phyloP scores from a whole-genome alignment of 2,329 filamentous ascomycete species.

The Aspergillus aculeatus region DNA sequence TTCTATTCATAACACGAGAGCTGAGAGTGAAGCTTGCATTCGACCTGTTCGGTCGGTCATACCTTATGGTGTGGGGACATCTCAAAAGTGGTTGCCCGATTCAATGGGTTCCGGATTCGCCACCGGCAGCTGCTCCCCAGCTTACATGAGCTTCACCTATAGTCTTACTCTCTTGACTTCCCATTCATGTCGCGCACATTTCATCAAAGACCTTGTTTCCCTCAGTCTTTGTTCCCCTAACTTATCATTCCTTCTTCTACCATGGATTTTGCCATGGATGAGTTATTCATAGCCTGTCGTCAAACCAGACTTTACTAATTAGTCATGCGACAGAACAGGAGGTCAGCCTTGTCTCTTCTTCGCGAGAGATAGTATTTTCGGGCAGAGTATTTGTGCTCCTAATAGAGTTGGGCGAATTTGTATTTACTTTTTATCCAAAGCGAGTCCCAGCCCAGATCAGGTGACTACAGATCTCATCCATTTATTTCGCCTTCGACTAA shows the following conservation, averaged over 20 bases:
- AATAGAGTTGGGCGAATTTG: slow-evolving; percentile 5
- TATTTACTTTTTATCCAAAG: neutral
- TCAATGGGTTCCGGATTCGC: slow-evolving; percentile 2
- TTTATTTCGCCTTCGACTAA: neutral
- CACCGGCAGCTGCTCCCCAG: slow-evolving; percentile 6
- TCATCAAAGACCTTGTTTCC: neutral
- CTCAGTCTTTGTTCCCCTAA: neutral
- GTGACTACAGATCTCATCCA: neutral
- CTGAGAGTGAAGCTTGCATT: neutral
- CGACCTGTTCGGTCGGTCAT: neutral
- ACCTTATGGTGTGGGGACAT: neutral
- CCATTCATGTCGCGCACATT: neutral
- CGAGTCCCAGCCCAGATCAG: neutral
- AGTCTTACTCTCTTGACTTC: neutral
- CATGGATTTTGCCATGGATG: neutral
- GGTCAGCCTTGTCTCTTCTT: slow-evolving; percentile 3
- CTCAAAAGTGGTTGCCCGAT: neutral
- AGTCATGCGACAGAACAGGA: slow-evolving; percentile 1
- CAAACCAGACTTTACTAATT: slow-evolving; percentile 10
- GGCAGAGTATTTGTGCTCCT: slow-evolving; percentile 1
- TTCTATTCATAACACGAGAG: neutral
- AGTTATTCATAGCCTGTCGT: neutral
- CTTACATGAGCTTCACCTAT: slow-evolving; percentile 1
- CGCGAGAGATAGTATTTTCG: neutral
- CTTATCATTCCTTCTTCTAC: neutral